phyloP scores from a whole-genome alignment of 768 basidiomycete genomes.

The Rhizopogon vulgaris region DNA sequence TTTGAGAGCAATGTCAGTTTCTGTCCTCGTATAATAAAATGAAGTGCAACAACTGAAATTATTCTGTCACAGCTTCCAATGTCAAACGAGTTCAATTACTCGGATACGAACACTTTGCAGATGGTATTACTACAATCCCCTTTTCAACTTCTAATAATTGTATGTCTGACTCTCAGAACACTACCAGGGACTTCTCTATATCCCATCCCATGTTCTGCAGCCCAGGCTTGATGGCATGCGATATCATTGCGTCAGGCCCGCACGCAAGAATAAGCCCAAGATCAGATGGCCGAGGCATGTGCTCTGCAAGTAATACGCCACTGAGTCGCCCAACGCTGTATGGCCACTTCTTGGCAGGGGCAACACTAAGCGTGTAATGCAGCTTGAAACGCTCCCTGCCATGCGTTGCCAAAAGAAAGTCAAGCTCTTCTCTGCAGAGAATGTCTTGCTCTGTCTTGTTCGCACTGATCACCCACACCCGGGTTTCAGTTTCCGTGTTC shows the following conservation, averaged over 20 bases:
- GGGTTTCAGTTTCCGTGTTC: slow-evolving; percentile 33
- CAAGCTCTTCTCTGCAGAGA: slow-evolving; percentile 43
- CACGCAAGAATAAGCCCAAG: slow-evolving; percentile 42
- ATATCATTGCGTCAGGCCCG: slow-evolving; percentile 41
- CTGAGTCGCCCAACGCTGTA: slow-evolving; percentile 37
- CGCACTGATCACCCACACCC: slow-evolving; percentile 42
- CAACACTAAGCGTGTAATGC: slow-evolving; percentile 35
- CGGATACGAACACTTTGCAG: neutral
- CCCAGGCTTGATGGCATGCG: slow-evolving; percentile 24
- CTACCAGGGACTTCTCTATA: slow-evolving; percentile 24
- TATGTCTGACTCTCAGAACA: slow-evolving; percentile 21
- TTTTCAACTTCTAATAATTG: neutral
- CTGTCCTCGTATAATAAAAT: too few species aligned
- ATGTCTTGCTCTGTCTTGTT: slow-evolving; percentile 47
- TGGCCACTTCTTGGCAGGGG: slow-evolving; percentile 31
- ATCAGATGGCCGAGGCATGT: slow-evolving; percentile 35
- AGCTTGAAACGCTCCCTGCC: slow-evolving; percentile 29
- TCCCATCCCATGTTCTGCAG: slow-evolving; percentile 32
- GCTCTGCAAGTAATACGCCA: slow-evolving; percentile 27
- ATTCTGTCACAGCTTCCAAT: neutral
- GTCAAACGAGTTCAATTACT: too few species aligned
- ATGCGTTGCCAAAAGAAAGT: slow-evolving; percentile 26
- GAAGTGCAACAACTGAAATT: too few species aligned
- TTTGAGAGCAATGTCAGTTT: too few species aligned
- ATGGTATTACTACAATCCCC: too few species aligned